Evolutionary conservation across 129 eudicot species (phyloP).

Genomic region (Erigeron canadensis): DNA sequence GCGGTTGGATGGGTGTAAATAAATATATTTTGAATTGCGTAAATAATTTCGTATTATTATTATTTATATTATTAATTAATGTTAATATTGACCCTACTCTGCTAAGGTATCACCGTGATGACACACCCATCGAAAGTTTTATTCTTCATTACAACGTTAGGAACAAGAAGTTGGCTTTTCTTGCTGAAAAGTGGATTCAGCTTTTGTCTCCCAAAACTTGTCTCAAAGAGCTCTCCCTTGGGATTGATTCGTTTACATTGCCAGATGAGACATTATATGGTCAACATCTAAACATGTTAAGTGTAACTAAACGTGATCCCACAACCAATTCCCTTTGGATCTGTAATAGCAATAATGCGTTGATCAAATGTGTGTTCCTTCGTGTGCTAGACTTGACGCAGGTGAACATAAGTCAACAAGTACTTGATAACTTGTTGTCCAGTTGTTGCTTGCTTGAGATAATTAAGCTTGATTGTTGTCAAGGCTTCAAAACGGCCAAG

Average conservation of each 20-base stretch:
- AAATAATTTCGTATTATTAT: too few species aligned
- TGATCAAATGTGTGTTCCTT: not conserved
- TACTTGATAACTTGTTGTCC: not conserved
- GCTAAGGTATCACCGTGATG: not conserved
- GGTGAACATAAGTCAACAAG: not conserved
- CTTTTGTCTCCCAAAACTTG: not conserved
- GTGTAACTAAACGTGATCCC: not conserved
- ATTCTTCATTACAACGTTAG: not conserved
- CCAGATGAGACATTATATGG: not conserved
- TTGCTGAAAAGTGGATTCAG: not conserved
- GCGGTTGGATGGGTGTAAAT: too few species aligned
- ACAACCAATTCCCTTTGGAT: not conserved
- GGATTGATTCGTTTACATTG: not conserved
- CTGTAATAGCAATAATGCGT: not conserved
- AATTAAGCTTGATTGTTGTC: not conserved
- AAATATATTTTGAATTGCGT: too few species aligned
- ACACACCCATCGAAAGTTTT: not conserved
- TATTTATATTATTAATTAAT: too few species aligned
- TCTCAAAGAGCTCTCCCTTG: not conserved
- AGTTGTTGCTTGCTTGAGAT: conserved; percentile 1
- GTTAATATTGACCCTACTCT: not conserved
- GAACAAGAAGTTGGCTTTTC: not conserved
- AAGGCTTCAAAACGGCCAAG: not conserved
- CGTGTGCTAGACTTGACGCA: not conserved
- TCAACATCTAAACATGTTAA: not conserved